Conservation (phyloP, 805 yeast species). For the Grigorovia transvaalensis region DNA sequence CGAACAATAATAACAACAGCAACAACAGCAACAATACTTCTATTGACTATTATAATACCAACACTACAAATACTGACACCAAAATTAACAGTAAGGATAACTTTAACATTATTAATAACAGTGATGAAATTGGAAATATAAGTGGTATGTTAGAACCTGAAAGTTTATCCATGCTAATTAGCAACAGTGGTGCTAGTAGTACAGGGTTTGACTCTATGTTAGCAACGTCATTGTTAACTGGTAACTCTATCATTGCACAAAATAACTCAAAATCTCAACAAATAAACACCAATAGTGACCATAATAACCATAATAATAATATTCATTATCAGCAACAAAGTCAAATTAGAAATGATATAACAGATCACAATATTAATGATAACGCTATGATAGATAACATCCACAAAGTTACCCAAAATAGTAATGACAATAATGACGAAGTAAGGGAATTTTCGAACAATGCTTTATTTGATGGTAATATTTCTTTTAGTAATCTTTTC, state of each 20-base stretch:
- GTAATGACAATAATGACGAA: background rate
- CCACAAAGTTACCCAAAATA: background rate
- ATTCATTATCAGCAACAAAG: background rate
- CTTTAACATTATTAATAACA: background rate
- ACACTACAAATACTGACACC: background rate
- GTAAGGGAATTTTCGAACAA: background rate
- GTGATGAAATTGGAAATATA: background rate
- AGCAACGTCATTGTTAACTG: constrained; percentile 18
- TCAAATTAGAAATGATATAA: background rate
- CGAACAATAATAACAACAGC: background rate
- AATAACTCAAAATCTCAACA: background rate
- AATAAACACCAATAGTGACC: background rate
- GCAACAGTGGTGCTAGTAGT: constrained; percentile 15
- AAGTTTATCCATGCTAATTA: constrained; percentile 6
- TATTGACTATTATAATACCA: background rate
- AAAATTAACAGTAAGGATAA: background rate
- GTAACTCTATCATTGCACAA: constrained; percentile 8
- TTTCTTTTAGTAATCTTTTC: background rate
- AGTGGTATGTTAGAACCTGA: constrained; percentile 3
- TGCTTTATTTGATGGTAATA: constrained; percentile 6
- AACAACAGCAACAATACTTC: background rate
- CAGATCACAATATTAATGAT: background rate
- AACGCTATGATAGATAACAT: background rate
- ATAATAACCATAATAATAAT: background rate
- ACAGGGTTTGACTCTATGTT: constrained; percentile 18